A percentile compares a stretch with the other conserved stretches of the same genome.
These are phyloP conservation scores for Paramecium caudatum DNA, from an alignment of 73 alveolate genomes.

Conservation along the genomic window DNA sequence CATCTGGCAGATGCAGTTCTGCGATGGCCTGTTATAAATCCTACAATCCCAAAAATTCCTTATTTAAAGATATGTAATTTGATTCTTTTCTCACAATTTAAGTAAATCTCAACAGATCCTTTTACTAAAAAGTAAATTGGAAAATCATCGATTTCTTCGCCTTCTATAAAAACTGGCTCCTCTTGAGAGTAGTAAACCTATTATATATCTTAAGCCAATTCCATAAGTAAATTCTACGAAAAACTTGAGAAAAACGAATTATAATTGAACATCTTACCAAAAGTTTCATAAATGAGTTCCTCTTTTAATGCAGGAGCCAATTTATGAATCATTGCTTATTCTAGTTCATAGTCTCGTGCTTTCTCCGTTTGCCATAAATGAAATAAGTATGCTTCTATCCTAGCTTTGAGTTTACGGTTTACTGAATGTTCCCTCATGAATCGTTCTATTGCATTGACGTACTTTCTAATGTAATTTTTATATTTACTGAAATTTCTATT, in stretches of 20 bases:
- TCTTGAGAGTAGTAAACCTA: conserved; percentile 59
- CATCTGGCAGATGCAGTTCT: conserved; percentile 69
- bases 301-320: conserved; percentile 73
- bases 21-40: conserved; percentile 37
- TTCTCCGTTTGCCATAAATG: conserved; percentile 68
- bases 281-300: conserved; percentile 64
- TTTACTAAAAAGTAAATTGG: neutral
- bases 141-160: conserved; percentile 46
- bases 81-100: conserved; percentile 22
- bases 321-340: conserved; percentile 62
- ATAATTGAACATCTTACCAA: conserved; percentile 39
- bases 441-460: conserved; percentile 72
- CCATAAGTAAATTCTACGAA: conserved; percentile 41
- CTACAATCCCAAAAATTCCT: conserved; percentile 15
- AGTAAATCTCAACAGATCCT: conserved; percentile 17
- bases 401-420: conserved; percentile 63
- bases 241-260: conserved; percentile 36
- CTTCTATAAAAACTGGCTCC: conserved; percentile 46
- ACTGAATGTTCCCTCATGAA: conserved; percentile 71
- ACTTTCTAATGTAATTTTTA: conserved; percentile 46
- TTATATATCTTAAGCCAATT: conserved; percentile 61
- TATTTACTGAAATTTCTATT: conserved; percentile 63
- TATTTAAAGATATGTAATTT: conserved; percentile 42
- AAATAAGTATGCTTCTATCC: conserved; percentile 69
- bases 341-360: conserved; percentile 71